Evolutionary conservation across 441 rosid species (phyloP).

Genomic region (Eruca vesicaria): DNA sequence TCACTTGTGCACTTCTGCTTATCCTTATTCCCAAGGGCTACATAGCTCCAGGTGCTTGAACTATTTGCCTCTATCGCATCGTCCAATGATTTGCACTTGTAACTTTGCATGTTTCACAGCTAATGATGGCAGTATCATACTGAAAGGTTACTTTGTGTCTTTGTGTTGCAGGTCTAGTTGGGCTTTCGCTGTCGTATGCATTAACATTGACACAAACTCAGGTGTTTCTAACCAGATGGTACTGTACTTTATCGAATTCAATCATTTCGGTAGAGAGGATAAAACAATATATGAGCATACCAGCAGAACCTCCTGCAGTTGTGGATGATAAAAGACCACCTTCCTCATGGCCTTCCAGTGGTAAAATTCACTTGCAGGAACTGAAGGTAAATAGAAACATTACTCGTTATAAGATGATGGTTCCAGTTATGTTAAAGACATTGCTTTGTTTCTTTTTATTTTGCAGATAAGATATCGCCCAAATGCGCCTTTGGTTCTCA

Average conservation of each 20-base stretch:
- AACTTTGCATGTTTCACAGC: background rate
- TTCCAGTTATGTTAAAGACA: background rate
- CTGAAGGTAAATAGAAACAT: slow-evolving; percentile 51
- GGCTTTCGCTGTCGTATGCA: slow-evolving; percentile 88
- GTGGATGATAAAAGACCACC: slow-evolving; percentile 63
- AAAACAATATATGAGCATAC: slow-evolving; percentile 81
- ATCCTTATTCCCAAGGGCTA: slow-evolving; percentile 64
- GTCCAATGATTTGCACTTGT: background rate
- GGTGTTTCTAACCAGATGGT: slow-evolving; percentile 64
- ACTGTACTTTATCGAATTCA: slow-evolving; percentile 72
- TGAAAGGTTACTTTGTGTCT: slow-evolving; percentile 3
- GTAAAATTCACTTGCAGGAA: slow-evolving; percentile 73
- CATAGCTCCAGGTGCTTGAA: slow-evolving; percentile 57
- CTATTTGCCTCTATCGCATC: background rate
- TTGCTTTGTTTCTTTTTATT: background rate
- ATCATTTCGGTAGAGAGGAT: slow-evolving; percentile 80
- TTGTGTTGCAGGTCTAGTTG: slow-evolving; percentile 66
- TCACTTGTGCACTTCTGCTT: slow-evolving; percentile 73
- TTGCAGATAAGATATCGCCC: slow-evolving; percentile 74
- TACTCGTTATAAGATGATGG: background rate
- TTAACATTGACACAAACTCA: slow-evolving; percentile 61
- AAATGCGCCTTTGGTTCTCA: slow-evolving; percentile 73
- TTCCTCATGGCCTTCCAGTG: slow-evolving; percentile 73
- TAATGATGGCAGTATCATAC: background rate
- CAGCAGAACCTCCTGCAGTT: slow-evolving; percentile 68